phyloP scores from a whole-genome alignment of 2,329 filamentous ascomycete species.

The Mycosphaerella arachidis region DNA sequence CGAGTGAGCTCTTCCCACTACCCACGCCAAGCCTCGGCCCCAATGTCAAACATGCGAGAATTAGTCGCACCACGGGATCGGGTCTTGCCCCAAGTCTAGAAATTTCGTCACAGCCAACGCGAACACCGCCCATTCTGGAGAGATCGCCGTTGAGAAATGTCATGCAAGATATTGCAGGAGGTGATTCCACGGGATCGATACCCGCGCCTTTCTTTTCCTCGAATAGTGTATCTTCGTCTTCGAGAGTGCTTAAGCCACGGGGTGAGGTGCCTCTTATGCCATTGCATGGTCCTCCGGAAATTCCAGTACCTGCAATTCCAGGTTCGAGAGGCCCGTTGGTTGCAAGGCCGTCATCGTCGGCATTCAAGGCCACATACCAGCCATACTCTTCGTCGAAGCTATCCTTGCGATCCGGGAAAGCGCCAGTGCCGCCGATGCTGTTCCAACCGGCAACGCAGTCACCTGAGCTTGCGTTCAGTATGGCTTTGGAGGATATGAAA shows the following conservation, averaged over 20 bases:
- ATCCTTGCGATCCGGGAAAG: neutral
- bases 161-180: neutral
- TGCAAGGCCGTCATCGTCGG: neutral
- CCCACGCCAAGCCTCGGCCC: slow-evolving; percentile 1
- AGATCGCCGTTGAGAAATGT: slow-evolving; percentile 13
- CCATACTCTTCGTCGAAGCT: neutral
- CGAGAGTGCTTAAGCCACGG: neutral
- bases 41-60: neutral
- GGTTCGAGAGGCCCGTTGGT: neutral
- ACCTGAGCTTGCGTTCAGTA: slow-evolving; percentile 1
- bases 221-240: neutral
- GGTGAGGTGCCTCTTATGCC: neutral
- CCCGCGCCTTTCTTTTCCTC: neutral
- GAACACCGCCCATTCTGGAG: slow-evolving; percentile 17
- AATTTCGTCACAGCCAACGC: slow-evolving; percentile 2
- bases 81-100: neutral
- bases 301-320: neutral
- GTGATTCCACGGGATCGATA: neutral
- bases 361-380: neutral
- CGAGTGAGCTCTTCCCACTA: slow-evolving; percentile 17
- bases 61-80: neutral
- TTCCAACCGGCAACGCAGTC: neutral
- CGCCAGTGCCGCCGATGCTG: neutral
- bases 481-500: slow-evolving; percentile 2
- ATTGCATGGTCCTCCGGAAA: neutral